A percentile compares a stretch with the other conserved stretches of the same genome.
phyloP scores from a whole-genome alignment of 2,329 filamentous ascomycete genomes.

The Paramyrothecium sp. region DNA sequence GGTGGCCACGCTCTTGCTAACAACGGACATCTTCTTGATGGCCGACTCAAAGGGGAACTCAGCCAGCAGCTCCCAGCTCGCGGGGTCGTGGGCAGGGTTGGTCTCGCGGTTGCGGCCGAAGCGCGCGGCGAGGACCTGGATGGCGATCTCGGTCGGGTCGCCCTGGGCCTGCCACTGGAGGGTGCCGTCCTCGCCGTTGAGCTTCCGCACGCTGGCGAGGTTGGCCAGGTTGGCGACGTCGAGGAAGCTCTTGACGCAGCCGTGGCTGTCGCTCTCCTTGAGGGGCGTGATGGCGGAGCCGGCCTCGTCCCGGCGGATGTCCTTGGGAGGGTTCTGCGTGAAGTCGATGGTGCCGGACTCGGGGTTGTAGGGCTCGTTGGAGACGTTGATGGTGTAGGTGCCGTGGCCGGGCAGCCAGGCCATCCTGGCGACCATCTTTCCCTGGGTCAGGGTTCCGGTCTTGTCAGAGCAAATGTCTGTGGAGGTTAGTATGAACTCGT shows the following conservation, averaged over 20 bases:
- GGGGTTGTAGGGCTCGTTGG: constrained; percentile 26
- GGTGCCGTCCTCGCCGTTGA: constrained; percentile 21
- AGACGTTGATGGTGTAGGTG: constrained; percentile 23
- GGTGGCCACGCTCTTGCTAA: constrained; percentile 35
- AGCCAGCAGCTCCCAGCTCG: constrained; percentile 37
- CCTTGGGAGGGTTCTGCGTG: constrained; percentile 10
- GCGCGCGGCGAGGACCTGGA: constrained; percentile 55
- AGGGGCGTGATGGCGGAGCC: constrained; percentile 27
- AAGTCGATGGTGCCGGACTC: constrained; percentile 15
- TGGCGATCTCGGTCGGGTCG: constrained; percentile 55
- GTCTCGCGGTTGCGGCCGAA: constrained; percentile 41
- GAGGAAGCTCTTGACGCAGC: constrained; percentile 48
- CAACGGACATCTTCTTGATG: constrained; percentile 58
- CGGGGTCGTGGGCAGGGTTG: constrained; percentile 18
- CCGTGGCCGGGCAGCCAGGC: constrained; percentile 27
- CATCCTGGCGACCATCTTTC: constrained; percentile 28
- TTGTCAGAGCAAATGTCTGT: constrained; percentile 32
- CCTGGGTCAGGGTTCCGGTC: constrained; percentile 32
- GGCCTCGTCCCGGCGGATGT: constrained; percentile 6
- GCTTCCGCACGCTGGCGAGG: constrained; percentile 55
- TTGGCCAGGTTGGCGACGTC: constrained; percentile 61
- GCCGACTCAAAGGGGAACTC: constrained; percentile 59
- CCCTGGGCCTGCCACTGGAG: constrained; percentile 41
- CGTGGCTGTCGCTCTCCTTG: constrained; percentile 32
- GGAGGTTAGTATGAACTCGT: not conserved